These are phyloP conservation scores for Eutrema salsugineum DNA, from an alignment of 441 rosid genomes.

Conservation along the genomic window DNA sequence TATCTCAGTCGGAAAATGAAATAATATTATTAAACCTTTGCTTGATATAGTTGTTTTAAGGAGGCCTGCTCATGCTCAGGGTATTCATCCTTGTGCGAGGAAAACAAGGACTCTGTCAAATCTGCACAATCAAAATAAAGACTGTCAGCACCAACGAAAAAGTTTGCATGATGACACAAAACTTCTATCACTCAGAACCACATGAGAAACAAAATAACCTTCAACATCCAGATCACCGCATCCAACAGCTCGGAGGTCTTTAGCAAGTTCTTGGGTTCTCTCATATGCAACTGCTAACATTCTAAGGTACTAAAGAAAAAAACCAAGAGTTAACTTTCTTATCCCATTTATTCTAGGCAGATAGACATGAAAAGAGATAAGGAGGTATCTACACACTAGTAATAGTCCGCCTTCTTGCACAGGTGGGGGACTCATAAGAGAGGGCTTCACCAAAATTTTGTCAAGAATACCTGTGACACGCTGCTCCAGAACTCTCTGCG, in stretches of 20 bases:
- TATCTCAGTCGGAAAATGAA: slow-evolving; percentile 12
- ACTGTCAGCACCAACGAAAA: slow-evolving; percentile 6
- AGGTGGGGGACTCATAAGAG: slow-evolving; percentile 88
- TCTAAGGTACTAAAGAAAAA: slow-evolving; percentile 85
- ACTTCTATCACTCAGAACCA: slow-evolving; percentile 8
- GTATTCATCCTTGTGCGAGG: slow-evolving; percentile 96
- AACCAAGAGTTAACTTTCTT: slow-evolving; percentile 24
- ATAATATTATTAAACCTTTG: slow-evolving; percentile 56
- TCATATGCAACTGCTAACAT: slow-evolving; percentile 98
- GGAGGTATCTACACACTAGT: slow-evolving; percentile 55
- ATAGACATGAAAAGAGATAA: slow-evolving; percentile 25
- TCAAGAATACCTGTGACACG: slow-evolving; percentile 93
- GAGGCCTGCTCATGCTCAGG: slow-evolving; percentile 95
- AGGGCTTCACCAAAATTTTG: slow-evolving; percentile 88
- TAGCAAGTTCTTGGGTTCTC: slow-evolving; percentile 97
- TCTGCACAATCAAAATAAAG: slow-evolving; percentile 43
- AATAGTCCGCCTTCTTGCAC: slow-evolving; percentile 92
- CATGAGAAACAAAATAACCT: slow-evolving; percentile 48
- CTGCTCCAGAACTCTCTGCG: slow-evolving; percentile 97
- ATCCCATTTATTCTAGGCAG: slow-evolving; percentile 7
- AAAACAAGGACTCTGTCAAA: slow-evolving; percentile 93
- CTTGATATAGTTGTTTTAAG: slow-evolving; percentile 84
- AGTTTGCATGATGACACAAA: neutral
- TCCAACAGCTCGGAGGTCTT: slow-evolving; percentile 92
- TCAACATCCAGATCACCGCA: slow-evolving; percentile 99